Percentiles rank a stretch among this genome's conserved stretches.
phyloP scores from a whole-genome alignment of 768 basidiomycete species.

The Chlorophyllum brunneum region DNA sequence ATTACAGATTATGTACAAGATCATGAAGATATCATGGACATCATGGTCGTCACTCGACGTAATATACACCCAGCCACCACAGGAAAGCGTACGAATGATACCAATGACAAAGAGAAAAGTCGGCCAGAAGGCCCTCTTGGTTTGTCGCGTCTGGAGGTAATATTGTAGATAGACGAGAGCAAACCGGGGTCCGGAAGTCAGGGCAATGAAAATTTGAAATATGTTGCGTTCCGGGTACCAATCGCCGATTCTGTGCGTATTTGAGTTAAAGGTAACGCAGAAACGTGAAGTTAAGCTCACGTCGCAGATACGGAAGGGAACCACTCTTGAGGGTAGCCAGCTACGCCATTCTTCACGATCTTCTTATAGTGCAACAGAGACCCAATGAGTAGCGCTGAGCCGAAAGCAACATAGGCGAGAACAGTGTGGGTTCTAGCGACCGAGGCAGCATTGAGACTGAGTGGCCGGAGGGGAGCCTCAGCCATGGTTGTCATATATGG shows the following conservation, averaged over 20 bases:
- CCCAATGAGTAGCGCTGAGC: slow-evolving; percentile 58
- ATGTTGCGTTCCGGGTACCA: slow-evolving; percentile 84
- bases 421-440: slow-evolving; percentile 63
- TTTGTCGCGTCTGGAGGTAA: slow-evolving; percentile 37
- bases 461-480: slow-evolving; percentile 8
- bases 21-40: slow-evolving; percentile 85
- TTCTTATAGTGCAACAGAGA: slow-evolving; percentile 73
- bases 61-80: slow-evolving; percentile 92
- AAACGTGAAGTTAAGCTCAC: slow-evolving; percentile 34
- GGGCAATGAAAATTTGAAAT: slow-evolving; percentile 85
- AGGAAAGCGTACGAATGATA: slow-evolving; percentile 69
- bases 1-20: slow-evolving; percentile 78
- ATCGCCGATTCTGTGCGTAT: slow-evolving; percentile 68
- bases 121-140: slow-evolving; percentile 38
- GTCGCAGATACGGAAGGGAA: slow-evolving; percentile 88
- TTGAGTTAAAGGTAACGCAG: background rate
- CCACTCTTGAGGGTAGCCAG: slow-evolving; percentile 84
- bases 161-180: slow-evolving; percentile 62
- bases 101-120: slow-evolving; percentile 57
- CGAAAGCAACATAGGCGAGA: slow-evolving; percentile 64
- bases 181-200: slow-evolving; percentile 82
- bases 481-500: slow-evolving; percentile 9
- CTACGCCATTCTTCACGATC: slow-evolving; percentile 82
- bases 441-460: slow-evolving; percentile 43
- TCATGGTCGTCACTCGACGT: slow-evolving; percentile 84